These are phyloP conservation scores for Fusarium phyllophilum DNA, from an alignment of 2,329 filamentous ascomycete genomes.

Conservation along the genomic window DNA sequence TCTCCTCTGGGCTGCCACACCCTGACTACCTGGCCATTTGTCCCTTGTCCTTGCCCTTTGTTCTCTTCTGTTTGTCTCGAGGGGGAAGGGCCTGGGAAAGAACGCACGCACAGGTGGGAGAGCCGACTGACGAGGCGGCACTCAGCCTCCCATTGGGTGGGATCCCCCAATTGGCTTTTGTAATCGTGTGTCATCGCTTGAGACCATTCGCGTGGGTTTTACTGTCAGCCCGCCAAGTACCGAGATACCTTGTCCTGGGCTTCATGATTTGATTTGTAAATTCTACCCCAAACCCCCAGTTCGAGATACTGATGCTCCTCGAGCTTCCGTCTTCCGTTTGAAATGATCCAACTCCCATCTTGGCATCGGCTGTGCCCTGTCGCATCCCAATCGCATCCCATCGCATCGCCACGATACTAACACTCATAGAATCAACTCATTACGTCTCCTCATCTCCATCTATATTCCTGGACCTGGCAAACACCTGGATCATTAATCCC, in stretches of 20 bases:
- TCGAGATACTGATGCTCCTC: background rate
- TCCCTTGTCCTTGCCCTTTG: constrained; percentile 2
- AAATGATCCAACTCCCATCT: constrained; percentile 30
- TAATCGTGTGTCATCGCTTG: constrained; percentile 32
- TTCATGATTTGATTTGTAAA: constrained; percentile 15
- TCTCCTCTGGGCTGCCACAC: constrained; percentile 3
- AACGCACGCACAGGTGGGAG: constrained; percentile 14
- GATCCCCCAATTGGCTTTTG: constrained; percentile 33
- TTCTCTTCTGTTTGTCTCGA: background rate
- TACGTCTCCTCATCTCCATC: constrained; percentile 24
- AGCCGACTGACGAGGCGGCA: constrained; percentile 28
- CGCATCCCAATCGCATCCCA: constrained; percentile 8
- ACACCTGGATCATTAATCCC: constrained; percentile 1
- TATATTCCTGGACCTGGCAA: constrained; percentile 6
- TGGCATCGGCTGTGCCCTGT: constrained; percentile 24
- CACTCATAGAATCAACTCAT: constrained; percentile 8
- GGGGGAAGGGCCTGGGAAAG: background rate
- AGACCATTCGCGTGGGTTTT: constrained; percentile 9
- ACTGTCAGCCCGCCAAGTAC: constrained; percentile 29
- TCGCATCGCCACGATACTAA: constrained; percentile 38
- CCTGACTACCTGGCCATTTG: background rate
- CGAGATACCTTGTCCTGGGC: constrained; percentile 18
- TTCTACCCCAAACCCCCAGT: constrained; percentile 13
- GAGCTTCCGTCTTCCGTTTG: background rate
- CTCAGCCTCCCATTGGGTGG: constrained; percentile 33